A percentile compares a stretch with the other conserved stretches of the same genome.
phyloP scores from a whole-genome alignment of 495 filamentous ascomycete genomes.

The Talaromyces thailandensis region DNA sequence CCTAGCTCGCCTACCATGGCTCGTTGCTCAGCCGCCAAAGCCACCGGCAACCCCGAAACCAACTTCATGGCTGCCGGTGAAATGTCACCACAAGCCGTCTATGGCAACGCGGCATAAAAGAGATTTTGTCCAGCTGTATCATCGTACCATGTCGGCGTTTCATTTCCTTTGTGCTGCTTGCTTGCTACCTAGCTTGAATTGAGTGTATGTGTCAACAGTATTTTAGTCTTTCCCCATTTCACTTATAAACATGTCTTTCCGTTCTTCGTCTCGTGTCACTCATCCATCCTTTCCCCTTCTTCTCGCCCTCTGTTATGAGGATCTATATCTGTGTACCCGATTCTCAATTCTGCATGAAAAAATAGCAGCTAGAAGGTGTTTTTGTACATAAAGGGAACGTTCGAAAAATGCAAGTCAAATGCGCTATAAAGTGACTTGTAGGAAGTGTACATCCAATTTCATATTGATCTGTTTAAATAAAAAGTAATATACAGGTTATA shows the following conservation, averaged over 20 bases:
- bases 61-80: constrained; percentile 82
- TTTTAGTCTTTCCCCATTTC: constrained; percentile 32
- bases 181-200: constrained; percentile 3
- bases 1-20: constrained; percentile 92
- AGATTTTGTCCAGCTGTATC: constrained; percentile 8
- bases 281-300: constrained; percentile 10
- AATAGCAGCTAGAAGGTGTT: constrained; percentile 2
- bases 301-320: constrained; percentile 3
- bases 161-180: constrained; percentile 25
- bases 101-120: constrained; percentile 22
- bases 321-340: not conserved
- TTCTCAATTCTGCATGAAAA: constrained; percentile 4
- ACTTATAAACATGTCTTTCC: constrained; percentile 1
- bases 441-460: not conserved
- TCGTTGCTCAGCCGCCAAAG: constrained; percentile 81
- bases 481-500: constrained; percentile 15
- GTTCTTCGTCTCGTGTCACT: constrained; percentile 10
- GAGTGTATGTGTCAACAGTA: constrained; percentile 26
- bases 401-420: not conserved
- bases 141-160: constrained; percentile 11
- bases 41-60: constrained; percentile 55
- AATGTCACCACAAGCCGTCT: constrained; percentile 39
- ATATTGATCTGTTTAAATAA: not conserved
- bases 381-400: constrained; percentile 3
- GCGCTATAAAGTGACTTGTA: not conserved